Evolutionary conservation across 192 early-diverging fungal species (phyloP), one percentile per base, ranked within the genome.

Genomic region (Coemansia sp.): DNA sequence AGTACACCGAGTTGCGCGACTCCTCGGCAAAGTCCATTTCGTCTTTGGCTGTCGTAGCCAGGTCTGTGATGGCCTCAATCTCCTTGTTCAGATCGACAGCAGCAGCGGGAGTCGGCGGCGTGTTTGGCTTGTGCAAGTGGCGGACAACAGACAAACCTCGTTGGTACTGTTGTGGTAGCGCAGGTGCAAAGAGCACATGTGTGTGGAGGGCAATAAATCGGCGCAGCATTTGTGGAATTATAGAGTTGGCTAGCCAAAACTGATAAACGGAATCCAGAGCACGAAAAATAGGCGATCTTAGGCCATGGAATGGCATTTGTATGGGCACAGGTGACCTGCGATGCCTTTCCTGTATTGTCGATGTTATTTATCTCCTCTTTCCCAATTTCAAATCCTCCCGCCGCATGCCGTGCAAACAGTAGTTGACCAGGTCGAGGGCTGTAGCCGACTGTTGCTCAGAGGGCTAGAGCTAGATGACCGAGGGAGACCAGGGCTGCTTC

Each of bases 1-100:
- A 80, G 60, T 80, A 80, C 3, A 80, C 71, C 1, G 77, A 74
- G 62, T 80, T 80, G 52, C 77, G 67, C 22, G 77, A 73, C 43
- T 80, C 77, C 22, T 67, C 67, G 14, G 77, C 77, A 70, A 74
- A 80, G 38, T 80, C 77, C 70, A 80, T 74, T 64, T 80, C 77
- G 43, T 80, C 77, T 43, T 70, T 74, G 29, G 77, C 77, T 8
- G 62, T 68, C 5, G 61, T 67, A 3, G 77, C 77, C n/a, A 80
- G 56, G 38, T 80, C 77, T 15, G 72, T 70, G 33, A 80, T 73
- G 11, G 39, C 35, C 52, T 80, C 71, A 48, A 80, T 80, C 53
- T 74, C 77, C 40, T 74, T 66, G 58, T 80, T 63, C 43, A 80
- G 35, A 46, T 74, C 53, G 18, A 26, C 33, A 0, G 53, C 53